Base-by-base conservation (phyloP, 1,284 basidiomycete species). In the Ceratobasidium sp. region DNA sequence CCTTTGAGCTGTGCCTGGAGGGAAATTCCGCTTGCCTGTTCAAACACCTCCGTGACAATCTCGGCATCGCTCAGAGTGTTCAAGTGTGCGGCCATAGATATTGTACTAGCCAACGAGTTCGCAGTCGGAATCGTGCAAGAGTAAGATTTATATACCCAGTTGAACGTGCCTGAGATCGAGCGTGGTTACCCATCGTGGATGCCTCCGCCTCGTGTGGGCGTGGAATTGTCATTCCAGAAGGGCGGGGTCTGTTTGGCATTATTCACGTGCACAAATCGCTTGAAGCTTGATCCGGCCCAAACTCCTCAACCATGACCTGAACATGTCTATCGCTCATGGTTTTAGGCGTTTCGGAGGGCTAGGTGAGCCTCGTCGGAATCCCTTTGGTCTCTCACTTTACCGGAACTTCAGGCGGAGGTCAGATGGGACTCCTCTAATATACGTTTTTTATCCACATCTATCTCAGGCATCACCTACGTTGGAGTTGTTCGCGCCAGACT, bases 401-500 rank as follows among this genome's bases (percentile, higher is more conserved):
- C 24, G 29, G 43, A 16, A 19, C 53, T 31, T 48, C 37, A 77
- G 81, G 92, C 59, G 89, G 91, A n/a, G 93, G 93, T 63, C 93
- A 95, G 80, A 94, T 94, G 93, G 94, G 86, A 2, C 69, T 58
- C 24, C 46, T 6, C 46, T 13, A 29, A 24, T 29, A 2, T 19
- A 75, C n/a, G 68, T 46, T 24, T 22, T 29, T 43, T 51, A 22
- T 19, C 3, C 24, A 22, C n/a, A 49, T 14, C 9, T 22, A 9
- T 24, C 19, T 24, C 34, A 72, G 95, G 95, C 1, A 96, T 97
- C 74, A 92, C 94, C 49, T 88, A 93, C 68, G 93, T 96, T 46
- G 88, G 94, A 7, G 92, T 94, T 63, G 84, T 94, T 19, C 87
- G 89, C 48, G 93, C 93, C 54, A 89, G 89, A 79, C 89, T 93